Conservation (phyloP, 2,329 filamentous ascomycete species). For the Reticulascus tulasneorum region DNA sequence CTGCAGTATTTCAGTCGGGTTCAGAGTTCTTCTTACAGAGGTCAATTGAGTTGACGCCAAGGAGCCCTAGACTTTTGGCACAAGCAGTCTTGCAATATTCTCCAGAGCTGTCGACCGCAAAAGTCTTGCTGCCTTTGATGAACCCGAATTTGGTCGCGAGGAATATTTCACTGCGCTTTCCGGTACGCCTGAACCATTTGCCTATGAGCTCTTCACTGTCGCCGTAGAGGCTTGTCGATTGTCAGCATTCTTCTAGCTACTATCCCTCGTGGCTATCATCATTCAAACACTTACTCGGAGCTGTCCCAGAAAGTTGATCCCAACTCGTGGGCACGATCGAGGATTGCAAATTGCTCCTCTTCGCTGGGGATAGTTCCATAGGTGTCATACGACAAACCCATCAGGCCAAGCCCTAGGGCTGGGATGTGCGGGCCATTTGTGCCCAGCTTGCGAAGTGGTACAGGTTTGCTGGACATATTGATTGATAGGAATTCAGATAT, state of each 20-base stretch:
- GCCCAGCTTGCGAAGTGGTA: slow-evolving; percentile 41
- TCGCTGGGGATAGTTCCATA: slow-evolving; percentile 33
- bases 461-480: not conserved
- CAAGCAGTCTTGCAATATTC: slow-evolving; percentile 36
- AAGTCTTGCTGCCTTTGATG: slow-evolving; percentile 15
- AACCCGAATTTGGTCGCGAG: slow-evolving; percentile 46
- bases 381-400: slow-evolving; percentile 34
- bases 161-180: slow-evolving; percentile 42
- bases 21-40: slow-evolving; percentile 26
- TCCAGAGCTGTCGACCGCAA: slow-evolving; percentile 24
- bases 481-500: no score
- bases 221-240: slow-evolving; percentile 30
- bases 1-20: not conserved
- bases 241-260: no score
- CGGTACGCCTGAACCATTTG: slow-evolving; percentile 41
- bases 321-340: slow-evolving; percentile 45
- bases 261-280: no score
- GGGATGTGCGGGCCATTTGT: slow-evolving; percentile 47
- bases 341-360: slow-evolving; percentile 42
- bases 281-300: no score
- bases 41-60: slow-evolving; percentile 37
- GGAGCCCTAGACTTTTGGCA: slow-evolving; percentile 28
- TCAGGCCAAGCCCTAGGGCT: slow-evolving; percentile 48
- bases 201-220: slow-evolving; percentile 43
- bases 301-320: slow-evolving; percentile 51